These are phyloP conservation scores for Monilinia fructicola DNA, from an alignment of 2,329 filamentous ascomycete genomes.

Conservation along the genomic window DNA sequence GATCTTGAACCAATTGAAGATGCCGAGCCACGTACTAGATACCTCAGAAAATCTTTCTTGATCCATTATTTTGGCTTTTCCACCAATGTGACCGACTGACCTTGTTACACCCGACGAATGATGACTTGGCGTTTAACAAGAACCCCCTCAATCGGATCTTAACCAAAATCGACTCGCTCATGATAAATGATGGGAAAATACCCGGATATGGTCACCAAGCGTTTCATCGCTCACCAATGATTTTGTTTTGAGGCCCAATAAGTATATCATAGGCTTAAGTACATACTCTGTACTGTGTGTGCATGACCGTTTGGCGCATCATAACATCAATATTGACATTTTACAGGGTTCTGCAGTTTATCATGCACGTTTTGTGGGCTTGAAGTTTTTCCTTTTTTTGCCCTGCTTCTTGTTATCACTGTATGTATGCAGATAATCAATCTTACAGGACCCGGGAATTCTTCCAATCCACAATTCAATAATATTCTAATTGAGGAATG, in stretches of 20 bases:
- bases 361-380: constrained; percentile 21
- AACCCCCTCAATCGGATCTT: constrained; percentile 16
- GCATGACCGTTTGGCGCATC: constrained; percentile 24
- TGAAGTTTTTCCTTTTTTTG: not conserved
- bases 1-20: constrained; percentile 12
- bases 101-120: constrained; percentile 36
- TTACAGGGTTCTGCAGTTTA: constrained; percentile 17
- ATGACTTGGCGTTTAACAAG: constrained; percentile 33
- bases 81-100: constrained; percentile 13
- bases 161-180: constrained; percentile 19
- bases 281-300: no score
- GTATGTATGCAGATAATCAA: constrained; percentile 7
- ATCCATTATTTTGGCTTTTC: constrained; percentile 8
- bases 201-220: constrained; percentile 19
- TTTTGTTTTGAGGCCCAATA: constrained; percentile 21
- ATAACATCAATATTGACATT: constrained; percentile 19
- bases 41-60: constrained; percentile 3
- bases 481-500: not conserved
- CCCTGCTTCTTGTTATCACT: constrained; percentile 21
- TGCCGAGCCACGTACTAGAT: not conserved
- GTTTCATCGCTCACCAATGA: constrained; percentile 34
- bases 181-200: not conserved
- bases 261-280: constrained; percentile 34
- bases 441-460: constrained; percentile 3
- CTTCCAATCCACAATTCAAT: not conserved